A percentile compares a stretch with the other conserved stretches of the same genome.
Conservation (phyloP, 2,329 filamentous ascomycete species). For the Alternaria incomplexa region DNA sequence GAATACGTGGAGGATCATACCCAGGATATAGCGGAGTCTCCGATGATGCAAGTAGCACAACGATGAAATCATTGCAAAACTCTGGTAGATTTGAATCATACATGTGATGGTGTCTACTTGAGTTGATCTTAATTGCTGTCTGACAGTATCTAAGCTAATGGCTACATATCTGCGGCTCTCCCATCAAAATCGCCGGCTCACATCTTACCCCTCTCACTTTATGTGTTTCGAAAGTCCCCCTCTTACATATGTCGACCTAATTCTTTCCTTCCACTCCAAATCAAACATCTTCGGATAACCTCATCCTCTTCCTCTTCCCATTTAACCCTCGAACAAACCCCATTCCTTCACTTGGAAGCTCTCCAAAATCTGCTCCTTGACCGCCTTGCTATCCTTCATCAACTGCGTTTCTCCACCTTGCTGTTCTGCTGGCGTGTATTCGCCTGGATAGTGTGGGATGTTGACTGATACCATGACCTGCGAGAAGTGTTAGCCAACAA, state of each 20-base stretch:
- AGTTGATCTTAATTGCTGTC: not conserved
- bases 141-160: not conserved
- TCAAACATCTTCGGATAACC: not conserved
- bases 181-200: not conserved
- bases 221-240: not conserved
- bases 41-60: not conserved
- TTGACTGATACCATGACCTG: constrained; percentile 80
- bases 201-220: not conserved
- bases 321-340: constrained; percentile 66
- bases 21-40: not conserved
- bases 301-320: not conserved
- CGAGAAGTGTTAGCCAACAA: not conserved
- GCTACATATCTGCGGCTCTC: not conserved
- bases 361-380: constrained; percentile 74
- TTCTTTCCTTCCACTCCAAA: not conserved
- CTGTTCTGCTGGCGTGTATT: constrained; percentile 70
- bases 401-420: constrained; percentile 65
- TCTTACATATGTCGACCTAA: not conserved
- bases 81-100: not conserved
- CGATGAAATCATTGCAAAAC: not conserved
- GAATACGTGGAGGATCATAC: not conserved
- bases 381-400: constrained; percentile 65
- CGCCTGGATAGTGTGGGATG: constrained; percentile 79
- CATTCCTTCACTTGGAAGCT: constrained; percentile 82
- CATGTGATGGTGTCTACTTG: not conserved